phyloP scores from a whole-genome alignment of 75 land plant genomes.

The Selaginella moellendorffii region DNA sequence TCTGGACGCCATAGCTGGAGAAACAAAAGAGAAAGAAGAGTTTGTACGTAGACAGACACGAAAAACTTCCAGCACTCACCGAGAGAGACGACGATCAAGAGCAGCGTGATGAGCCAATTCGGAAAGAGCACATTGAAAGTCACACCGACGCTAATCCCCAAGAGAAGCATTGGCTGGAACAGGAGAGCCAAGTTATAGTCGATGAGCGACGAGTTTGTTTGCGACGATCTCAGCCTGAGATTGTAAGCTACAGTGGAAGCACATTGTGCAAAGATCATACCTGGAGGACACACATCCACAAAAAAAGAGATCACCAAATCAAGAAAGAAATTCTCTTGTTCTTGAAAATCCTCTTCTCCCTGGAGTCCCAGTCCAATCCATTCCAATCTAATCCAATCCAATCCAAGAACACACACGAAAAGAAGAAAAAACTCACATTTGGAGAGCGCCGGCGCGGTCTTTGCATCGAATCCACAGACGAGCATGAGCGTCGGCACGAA shows the following conservation, averaged over 20 bases:
- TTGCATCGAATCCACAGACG: conserved; percentile 72
- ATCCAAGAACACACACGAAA: neutral
- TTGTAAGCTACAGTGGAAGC: conserved; percentile 71
- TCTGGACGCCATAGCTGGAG: neutral
- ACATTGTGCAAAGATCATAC: conserved; percentile 84
- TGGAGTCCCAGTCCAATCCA: too few species aligned
- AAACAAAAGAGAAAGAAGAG: neutral
- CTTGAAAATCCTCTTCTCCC: too few species aligned
- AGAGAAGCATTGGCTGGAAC: conserved; percentile 13
- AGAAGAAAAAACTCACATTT: conserved; percentile 35
- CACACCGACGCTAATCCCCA: neutral
- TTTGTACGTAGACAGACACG: neutral
- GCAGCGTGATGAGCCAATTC: neutral
- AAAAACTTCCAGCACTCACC: neutral
- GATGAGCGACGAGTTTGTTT: conserved; percentile 49
- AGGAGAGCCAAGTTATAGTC: conserved; percentile 25
- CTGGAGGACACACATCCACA: conserved; percentile 15
- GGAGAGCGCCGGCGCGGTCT: conserved; percentile 82
- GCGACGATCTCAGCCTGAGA: conserved; percentile 43
- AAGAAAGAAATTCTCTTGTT: too few species aligned
- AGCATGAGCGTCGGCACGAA: conserved; percentile 77
- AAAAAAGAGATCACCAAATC: neutral
- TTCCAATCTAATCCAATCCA: too few species aligned
- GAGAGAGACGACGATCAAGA: neutral
- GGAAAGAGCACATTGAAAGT: neutral